phyloP scores from a whole-genome alignment of 345 rosid genomes.

The Salix koriyanagi region DNA sequence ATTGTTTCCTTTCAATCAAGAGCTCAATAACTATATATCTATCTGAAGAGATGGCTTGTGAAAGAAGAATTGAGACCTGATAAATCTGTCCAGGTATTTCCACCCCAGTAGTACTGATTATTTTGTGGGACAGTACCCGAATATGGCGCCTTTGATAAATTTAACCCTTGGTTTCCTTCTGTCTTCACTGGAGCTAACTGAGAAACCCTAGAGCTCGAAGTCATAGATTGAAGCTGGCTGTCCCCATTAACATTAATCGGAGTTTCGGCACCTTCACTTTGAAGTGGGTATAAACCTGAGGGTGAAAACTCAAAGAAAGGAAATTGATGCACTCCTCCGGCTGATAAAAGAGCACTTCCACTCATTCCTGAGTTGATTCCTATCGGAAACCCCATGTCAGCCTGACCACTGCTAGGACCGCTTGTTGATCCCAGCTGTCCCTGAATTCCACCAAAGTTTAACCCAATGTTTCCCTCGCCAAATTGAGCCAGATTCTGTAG shows the following conservation, averaged over 20 bases:
- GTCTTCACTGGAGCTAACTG: conserved; percentile 50
- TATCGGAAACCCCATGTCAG: conserved; percentile 46
- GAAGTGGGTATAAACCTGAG: conserved; percentile 36
- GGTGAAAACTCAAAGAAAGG: conserved; percentile 44
- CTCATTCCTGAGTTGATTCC: conserved; percentile 30
- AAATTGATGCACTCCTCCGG: conserved; percentile 40
- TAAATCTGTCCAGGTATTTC: conserved; percentile 43
- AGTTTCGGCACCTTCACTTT: conserved; percentile 41
- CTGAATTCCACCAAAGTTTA: conserved; percentile 45
- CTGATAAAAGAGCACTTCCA: conserved; percentile 25
- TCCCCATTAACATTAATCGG: conserved; percentile 35
- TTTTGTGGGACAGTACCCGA: conserved; percentile 30
- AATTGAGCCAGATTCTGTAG: conserved; percentile 41
- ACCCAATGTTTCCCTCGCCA: conserved; percentile 45
- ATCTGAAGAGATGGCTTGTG: conserved; percentile 29
- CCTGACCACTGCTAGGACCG: conserved; percentile 17
- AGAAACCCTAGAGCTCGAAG: conserved; percentile 52
- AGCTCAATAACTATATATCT: conserved; percentile 6
- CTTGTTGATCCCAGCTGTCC: conserved; percentile 28
- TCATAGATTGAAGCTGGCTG: conserved; percentile 20
- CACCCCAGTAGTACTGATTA: conserved; percentile 47
- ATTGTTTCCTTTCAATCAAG: neutral
- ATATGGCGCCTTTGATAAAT: conserved; percentile 31
- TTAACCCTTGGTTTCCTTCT: conserved; percentile 42
- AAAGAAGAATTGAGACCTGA: conserved; percentile 45